A percentile compares a stretch with the other conserved stretches of the same genome.
These are phyloP conservation scores for Sisymbrium altissimum DNA, from an alignment of 345 rosid species.

Conservation along the genomic window DNA sequence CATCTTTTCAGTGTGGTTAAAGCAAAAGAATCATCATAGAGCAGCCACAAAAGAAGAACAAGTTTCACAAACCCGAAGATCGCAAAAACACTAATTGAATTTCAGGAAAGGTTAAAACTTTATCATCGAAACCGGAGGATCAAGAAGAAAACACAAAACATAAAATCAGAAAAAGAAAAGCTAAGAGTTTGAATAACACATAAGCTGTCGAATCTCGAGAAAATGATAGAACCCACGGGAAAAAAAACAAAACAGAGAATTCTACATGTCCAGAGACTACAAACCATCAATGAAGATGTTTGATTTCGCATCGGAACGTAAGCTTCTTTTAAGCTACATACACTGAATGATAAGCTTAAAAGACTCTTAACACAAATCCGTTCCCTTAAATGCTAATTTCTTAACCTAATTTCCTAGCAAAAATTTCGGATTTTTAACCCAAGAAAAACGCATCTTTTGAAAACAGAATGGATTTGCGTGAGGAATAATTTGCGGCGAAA, in stretches of 20 bases:
- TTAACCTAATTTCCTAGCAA: neutral
- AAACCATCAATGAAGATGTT: constrained; percentile 15
- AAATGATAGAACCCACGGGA: constrained; percentile 27
- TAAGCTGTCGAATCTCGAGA: constrained; percentile 34
- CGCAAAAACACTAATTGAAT: neutral
- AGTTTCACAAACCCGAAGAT: neutral
- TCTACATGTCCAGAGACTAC: constrained; percentile 34
- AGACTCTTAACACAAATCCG: constrained; percentile 9
- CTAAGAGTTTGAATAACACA: neutral
- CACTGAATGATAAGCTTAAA: constrained; percentile 8
- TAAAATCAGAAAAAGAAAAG: neutral
- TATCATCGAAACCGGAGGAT: neutral
- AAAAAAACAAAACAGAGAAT: neutral
- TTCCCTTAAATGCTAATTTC: constrained; percentile 16
- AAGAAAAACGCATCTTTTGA: constrained; percentile 2
- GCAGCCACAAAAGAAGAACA: neutral
- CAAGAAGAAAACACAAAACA: neutral
- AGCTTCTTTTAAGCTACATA: constrained; percentile 17
- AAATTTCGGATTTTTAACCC: neutral
- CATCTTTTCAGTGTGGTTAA: constrained; percentile 39
- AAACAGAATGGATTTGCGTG: neutral
- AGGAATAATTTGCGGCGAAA: constrained; percentile 7
- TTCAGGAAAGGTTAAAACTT: neutral
- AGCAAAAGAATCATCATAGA: constrained; percentile 35
- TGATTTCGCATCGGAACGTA: constrained; percentile 25